Evolutionary conservation across 2,329 filamentous ascomycete genomes (phyloP), one percentile per base, ranked within the genome.

Genomic region (Stagonosporopsis rhizophila): DNA sequence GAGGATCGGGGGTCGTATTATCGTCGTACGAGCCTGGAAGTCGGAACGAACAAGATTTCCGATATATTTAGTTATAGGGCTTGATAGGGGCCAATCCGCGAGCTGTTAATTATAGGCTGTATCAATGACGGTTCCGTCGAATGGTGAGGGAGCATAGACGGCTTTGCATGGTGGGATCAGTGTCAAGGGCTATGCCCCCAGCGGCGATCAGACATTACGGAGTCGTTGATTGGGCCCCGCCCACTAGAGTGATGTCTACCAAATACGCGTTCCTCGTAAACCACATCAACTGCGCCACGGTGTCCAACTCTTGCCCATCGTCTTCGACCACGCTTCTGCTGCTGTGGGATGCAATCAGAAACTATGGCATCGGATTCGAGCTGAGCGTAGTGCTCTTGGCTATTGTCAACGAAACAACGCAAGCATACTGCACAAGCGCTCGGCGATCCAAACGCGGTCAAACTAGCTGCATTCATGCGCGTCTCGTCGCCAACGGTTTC

Each of bases 1-100:
- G 53, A 56, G 47, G 37, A 44, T 56, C 53, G 30, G 42, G 6
- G 19, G n/a, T n/a, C n/a, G n/a, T n/a, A n/a, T n/a, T n/a, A n/a
- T n/a, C n/a, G n/a, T n/a, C n/a, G n/a, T n/a, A n/a, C 53, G 42
- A 56, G 20, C 35, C 28, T 32, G 42, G 7, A 52, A 17, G 25
- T 44, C 17, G 35, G 41, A 42, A 4, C 30, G 32, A 22, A 51
- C 19, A 38, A 44, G 25, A 39, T 4, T n/a, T 51, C 53, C 53
- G 47, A 38, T 39, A 11, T 28, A 38, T 28, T 25, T 2, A 32
- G 32, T n/a, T 28, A 14, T n/a, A 46, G 23, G 7, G 25, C 37
- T 42, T 2, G 30, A 27, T 38, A 11, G 6, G 19, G 53, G 7
- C 12, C 34, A 23, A 23, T 8, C 40, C 45, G 42, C 25, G 38